These are phyloP conservation scores for Talaromyces sp. DNA, from an alignment of 2,329 filamentous ascomycete genomes.

Conservation along the genomic window DNA sequence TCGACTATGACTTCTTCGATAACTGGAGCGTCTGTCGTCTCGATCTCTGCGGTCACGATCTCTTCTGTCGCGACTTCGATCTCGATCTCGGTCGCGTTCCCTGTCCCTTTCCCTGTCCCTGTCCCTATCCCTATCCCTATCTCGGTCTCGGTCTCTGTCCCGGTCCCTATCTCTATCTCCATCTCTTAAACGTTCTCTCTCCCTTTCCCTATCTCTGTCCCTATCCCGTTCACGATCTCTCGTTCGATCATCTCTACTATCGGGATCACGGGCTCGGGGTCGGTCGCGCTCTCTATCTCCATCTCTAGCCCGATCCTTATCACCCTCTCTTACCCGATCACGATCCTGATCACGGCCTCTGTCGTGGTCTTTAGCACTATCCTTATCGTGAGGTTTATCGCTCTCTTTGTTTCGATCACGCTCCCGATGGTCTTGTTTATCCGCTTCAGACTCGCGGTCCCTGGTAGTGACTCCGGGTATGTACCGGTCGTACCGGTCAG, in stretches of 20 bases:
- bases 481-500: constrained; percentile 15
- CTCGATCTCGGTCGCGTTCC: constrained; percentile 22
- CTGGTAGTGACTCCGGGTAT: constrained; percentile 22
- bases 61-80: constrained; percentile 20
- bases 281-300: constrained; percentile 25
- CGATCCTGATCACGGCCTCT: constrained; percentile 22
- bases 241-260: constrained; percentile 16
- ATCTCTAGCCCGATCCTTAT: background rate
- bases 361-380: constrained; percentile 16
- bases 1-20: constrained; percentile 21
- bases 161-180: background rate
- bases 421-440: constrained; percentile 24
- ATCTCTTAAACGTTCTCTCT: background rate
- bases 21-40: constrained; percentile 19
- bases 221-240: constrained; percentile 24
- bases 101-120: constrained; percentile 11
- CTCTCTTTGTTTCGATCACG: constrained; percentile 25
- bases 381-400: constrained; percentile 22
- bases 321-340: constrained; percentile 20
- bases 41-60: constrained; percentile 12
- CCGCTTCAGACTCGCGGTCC: constrained; percentile 23
- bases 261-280: constrained; percentile 23
- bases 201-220: constrained; percentile 21
- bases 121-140: constrained; percentile 21
- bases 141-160: constrained; percentile 20